Percentiles rank a stretch among this genome's conserved stretches.
These are phyloP conservation scores for Lentinula sp. DNA, from an alignment of 768 basidiomycete species.

Conservation along the genomic window DNA sequence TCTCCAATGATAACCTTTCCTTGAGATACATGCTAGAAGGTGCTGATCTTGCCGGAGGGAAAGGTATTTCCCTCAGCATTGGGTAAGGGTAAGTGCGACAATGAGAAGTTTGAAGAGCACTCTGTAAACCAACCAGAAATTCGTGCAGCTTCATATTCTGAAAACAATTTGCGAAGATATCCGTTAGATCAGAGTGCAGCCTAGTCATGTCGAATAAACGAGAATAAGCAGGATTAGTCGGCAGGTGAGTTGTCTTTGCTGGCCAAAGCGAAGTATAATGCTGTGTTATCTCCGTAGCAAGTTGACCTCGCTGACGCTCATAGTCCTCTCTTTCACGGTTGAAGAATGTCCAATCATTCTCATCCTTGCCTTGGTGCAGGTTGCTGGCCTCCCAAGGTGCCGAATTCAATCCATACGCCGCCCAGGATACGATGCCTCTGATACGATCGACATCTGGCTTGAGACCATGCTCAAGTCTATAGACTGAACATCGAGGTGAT, in stretches of 20 bases:
- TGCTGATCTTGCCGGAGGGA: background rate
- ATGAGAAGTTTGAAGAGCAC: background rate
- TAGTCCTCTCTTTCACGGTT: background rate
- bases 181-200: background rate
- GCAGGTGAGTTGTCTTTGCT: background rate
- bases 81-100: background rate
- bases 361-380: background rate
- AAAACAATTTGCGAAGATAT: background rate
- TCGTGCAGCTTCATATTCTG: background rate
- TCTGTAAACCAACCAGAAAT: background rate
- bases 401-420: background rate
- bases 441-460: background rate
- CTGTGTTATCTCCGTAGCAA: background rate
- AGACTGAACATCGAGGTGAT: constrained; percentile 7
- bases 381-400: background rate
- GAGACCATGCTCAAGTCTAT: background rate
- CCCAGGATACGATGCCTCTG: background rate
- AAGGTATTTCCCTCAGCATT: background rate
- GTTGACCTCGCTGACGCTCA: background rate
- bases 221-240: background rate
- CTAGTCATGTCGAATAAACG: background rate
- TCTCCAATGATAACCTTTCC: background rate
- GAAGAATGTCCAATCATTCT: background rate
- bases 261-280: background rate
- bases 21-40: background rate